Evolutionary conservation across 1,284 basidiomycete species (phyloP).

Genomic region (Cryptococcus amylolentus): DNA sequence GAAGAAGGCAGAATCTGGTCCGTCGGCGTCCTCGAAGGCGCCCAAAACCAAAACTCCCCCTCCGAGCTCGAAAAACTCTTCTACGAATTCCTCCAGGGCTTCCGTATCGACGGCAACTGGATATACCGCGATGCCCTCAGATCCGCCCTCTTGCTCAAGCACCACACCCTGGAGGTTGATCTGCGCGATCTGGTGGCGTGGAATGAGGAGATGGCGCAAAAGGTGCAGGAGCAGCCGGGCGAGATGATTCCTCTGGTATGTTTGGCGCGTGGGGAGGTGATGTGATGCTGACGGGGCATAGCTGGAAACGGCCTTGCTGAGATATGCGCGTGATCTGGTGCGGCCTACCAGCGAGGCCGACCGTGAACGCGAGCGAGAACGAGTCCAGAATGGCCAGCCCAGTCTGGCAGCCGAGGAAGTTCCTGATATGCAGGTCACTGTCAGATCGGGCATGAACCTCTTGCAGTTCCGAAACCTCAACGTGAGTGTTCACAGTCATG

Average conservation of each 20-base stretch:
- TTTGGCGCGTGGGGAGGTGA: constrained; percentile 4
- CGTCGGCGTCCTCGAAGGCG: constrained; percentile 15
- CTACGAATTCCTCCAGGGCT: constrained; percentile 78
- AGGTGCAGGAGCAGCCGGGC: constrained; percentile 80
- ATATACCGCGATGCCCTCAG: constrained; percentile 84
- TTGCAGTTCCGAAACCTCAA: constrained; percentile 90
- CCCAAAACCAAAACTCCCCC: constrained; percentile 58
- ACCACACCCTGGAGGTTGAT: constrained; percentile 88
- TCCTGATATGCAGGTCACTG: constrained; percentile 82
- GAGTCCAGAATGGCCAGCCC: constrained; percentile 55
- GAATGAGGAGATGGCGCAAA: constrained; percentile 89
- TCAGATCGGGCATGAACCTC: constrained; percentile 85
- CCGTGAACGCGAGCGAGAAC: constrained; percentile 5
- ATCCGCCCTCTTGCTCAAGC: constrained; percentile 83
- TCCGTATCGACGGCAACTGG: constrained; percentile 82
- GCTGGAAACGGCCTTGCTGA: constrained; percentile 85
- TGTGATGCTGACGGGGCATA: constrained; percentile 41
- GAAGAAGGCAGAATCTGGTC: constrained; percentile 21
- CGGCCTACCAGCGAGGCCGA: constrained; percentile 61
- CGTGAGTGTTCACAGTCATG: constrained; percentile 36
- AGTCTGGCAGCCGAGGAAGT: constrained; percentile 58
- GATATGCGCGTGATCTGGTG: constrained; percentile 72
- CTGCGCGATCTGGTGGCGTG: constrained; percentile 84
- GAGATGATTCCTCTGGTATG: constrained; percentile 83
- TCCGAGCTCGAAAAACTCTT: constrained; percentile 76